Percentiles rank a stretch among this genome's conserved stretches.
Evolutionary conservation across 1,139 yeast genomes (phyloP).

Genomic region (Geotrichum histeridarum): DNA sequence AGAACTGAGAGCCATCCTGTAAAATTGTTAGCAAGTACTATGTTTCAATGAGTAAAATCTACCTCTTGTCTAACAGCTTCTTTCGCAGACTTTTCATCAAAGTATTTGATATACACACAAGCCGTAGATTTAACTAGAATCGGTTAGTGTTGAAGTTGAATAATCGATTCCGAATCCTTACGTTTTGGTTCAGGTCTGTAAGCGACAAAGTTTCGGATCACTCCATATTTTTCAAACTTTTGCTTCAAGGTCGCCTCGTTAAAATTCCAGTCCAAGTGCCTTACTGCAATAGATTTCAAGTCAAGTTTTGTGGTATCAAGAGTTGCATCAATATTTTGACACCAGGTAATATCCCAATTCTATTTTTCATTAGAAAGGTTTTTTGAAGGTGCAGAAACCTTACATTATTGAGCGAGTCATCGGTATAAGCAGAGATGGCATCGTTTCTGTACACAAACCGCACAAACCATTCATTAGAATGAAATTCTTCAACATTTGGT

Average conservation of each 20-base stretch:
- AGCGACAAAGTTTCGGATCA: constrained; percentile 15
- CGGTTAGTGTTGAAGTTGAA: not conserved
- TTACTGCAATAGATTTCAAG: constrained; percentile 16
- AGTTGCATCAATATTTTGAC: constrained; percentile 20
- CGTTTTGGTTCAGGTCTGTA: constrained; percentile 11
- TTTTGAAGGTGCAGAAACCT: not conserved
- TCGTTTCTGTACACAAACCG: constrained; percentile 84
- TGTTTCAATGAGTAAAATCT: not conserved
- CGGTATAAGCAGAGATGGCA: constrained; percentile 80
- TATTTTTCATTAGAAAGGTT: not conserved
- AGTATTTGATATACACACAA: constrained; percentile 14
- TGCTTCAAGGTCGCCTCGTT: constrained; percentile 16
- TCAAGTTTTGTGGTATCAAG: constrained; percentile 19
- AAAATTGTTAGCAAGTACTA: not conserved
- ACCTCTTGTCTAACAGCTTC: constrained; percentile 17
- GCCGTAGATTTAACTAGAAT: constrained; percentile 4
- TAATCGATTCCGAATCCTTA: not conserved
- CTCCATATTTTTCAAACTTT: constrained; percentile 19
- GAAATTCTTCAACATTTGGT: constrained; percentile 19
- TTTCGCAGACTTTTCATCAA: constrained; percentile 10
- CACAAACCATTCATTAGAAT: constrained; percentile 61
- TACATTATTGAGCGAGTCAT: constrained; percentile 13
- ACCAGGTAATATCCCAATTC: constrained; percentile 21
- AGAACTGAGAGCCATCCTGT: constrained; percentile 10
- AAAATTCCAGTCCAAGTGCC: constrained; percentile 11